Conservation (phyloP, 2,329 filamentous ascomycete species). For the Ophiocordyceps camponoti-floridani region DNA sequence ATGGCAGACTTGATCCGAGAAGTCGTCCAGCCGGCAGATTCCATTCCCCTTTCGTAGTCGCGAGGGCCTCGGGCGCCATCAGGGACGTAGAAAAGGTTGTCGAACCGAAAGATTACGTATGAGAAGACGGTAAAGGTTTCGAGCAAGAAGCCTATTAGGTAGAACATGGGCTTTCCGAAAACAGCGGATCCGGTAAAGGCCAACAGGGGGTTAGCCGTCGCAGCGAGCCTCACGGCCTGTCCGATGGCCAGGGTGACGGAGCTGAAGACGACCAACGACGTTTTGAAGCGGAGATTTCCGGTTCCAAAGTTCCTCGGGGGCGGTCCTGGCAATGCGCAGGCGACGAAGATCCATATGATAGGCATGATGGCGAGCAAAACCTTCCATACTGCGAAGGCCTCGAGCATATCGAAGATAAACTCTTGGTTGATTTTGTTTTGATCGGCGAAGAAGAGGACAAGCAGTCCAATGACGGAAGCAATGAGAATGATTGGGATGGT, state of each 20-base stretch:
- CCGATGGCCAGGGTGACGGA: conserved; percentile 6
- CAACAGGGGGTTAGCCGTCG: conserved; percentile 5
- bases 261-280: conserved; percentile 9
- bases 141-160: conserved; percentile 15
- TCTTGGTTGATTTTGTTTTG: neutral
- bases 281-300: conserved; percentile 12
- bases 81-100: conserved; percentile 12
- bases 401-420: conserved; percentile 4
- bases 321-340: conserved; percentile 10
- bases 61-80: conserved; percentile 6
- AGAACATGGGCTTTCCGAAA: conserved; percentile 16
- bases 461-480: conserved; percentile 12
- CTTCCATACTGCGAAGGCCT: conserved; percentile 7
- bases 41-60: neutral
- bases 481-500: conserved; percentile 12
- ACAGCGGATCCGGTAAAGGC: conserved; percentile 6
- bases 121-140: conserved; percentile 1
- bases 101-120: conserved; percentile 11
- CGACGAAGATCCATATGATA: conserved; percentile 7
- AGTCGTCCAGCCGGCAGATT: neutral
- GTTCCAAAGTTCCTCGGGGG: conserved; percentile 13
- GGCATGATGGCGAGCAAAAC: conserved; percentile 8
- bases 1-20: neutral
- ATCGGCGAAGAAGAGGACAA: conserved; percentile 8
- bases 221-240: conserved; percentile 8